phyloP scores from a whole-genome alignment of 805 yeast species.

The Wickerhamiella parazyma region DNA sequence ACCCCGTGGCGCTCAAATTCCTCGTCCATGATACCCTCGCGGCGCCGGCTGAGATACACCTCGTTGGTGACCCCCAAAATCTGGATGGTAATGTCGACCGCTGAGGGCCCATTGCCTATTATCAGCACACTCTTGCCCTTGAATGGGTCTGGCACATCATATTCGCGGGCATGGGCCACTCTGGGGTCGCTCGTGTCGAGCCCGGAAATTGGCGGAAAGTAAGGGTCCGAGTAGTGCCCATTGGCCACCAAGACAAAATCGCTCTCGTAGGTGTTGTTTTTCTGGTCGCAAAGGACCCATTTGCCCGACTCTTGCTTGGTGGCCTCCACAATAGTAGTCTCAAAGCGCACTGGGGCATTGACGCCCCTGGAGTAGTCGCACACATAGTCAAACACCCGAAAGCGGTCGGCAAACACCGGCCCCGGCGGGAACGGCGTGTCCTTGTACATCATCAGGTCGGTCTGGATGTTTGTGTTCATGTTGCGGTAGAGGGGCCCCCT shows the following conservation, averaged over 20 bases:
- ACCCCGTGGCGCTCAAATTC: conserved; percentile 28
- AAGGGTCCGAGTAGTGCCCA: conserved; percentile 54
- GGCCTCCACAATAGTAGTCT: conserved; percentile 36
- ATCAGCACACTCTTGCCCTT: conserved; percentile 38
- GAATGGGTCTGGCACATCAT: conserved; percentile 35
- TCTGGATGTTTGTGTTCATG: conserved; percentile 58
- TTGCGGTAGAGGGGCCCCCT: conserved; percentile 44
- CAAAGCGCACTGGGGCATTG: conserved; percentile 29
- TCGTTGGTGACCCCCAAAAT: conserved; percentile 32
- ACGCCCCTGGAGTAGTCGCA: conserved; percentile 38
- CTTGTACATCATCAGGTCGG: conserved; percentile 51
- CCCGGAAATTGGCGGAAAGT: conserved; percentile 43
- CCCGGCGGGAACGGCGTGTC: conserved; percentile 36
- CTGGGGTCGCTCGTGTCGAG: conserved; percentile 33
- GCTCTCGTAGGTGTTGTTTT: conserved; percentile 20
- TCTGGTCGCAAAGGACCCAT: conserved; percentile 34
- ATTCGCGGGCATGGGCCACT: conserved; percentile 45
- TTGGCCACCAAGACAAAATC: conserved; percentile 53
- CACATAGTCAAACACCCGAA: conserved; percentile 50
- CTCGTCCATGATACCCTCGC: conserved; percentile 26
- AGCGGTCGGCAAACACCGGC: conserved; percentile 45
- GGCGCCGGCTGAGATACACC: conserved; percentile 39
- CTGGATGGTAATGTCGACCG: conserved; percentile 58
- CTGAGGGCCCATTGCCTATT: conserved; percentile 70
- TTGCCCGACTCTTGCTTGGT: conserved; percentile 22